Conservation (phyloP, 1,284 basidiomycete genomes). For the Rugosomyces carneus region DNA sequence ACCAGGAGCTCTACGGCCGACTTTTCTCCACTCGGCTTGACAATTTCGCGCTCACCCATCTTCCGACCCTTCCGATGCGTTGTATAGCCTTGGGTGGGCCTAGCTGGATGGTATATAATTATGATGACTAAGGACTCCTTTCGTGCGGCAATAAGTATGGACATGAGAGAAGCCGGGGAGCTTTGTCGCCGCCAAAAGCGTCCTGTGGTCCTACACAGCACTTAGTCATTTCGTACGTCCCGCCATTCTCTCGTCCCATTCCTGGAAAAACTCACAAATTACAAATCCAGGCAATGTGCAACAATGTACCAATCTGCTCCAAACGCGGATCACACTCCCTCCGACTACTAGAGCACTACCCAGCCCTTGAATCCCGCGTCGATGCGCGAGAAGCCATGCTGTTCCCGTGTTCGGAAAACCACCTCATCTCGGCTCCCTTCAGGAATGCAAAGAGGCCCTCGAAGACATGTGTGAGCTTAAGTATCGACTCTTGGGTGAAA, state of each 20-base stretch:
- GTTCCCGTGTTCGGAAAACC: conserved; percentile 53
- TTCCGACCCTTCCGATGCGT: conserved; percentile 60
- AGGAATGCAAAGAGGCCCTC: conserved; percentile 49
- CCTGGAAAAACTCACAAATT: neutral
- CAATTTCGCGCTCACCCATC: conserved; percentile 51
- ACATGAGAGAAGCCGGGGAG: conserved; percentile 65
- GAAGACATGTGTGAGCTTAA: conserved; percentile 56
- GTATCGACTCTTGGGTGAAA: conserved; percentile 25
- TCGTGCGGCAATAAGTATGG: conserved; percentile 60
- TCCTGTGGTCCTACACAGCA: conserved; percentile 70
- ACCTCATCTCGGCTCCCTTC: conserved; percentile 50
- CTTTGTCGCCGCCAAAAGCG: conserved; percentile 69
- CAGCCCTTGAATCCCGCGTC: conserved; percentile 52
- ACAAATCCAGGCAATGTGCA: conserved; percentile 60
- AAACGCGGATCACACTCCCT: conserved; percentile 59
- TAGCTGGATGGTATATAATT: conserved; percentile 59
- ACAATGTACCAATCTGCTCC: conserved; percentile 56
- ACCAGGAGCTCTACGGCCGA: conserved; percentile 63
- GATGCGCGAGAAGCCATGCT: conserved; percentile 52
- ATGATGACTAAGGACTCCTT: conserved; percentile 66
- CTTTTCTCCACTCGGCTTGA: conserved; percentile 64
- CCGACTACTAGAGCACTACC: conserved; percentile 52
- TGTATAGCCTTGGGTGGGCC: conserved; percentile 54
- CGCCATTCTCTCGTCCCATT: conserved; percentile 3
- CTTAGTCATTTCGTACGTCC: conserved; percentile 60